Base-by-base conservation (phyloP, 371 early-diverging fungal species). In the Apophysomyces variabilis region DNA sequence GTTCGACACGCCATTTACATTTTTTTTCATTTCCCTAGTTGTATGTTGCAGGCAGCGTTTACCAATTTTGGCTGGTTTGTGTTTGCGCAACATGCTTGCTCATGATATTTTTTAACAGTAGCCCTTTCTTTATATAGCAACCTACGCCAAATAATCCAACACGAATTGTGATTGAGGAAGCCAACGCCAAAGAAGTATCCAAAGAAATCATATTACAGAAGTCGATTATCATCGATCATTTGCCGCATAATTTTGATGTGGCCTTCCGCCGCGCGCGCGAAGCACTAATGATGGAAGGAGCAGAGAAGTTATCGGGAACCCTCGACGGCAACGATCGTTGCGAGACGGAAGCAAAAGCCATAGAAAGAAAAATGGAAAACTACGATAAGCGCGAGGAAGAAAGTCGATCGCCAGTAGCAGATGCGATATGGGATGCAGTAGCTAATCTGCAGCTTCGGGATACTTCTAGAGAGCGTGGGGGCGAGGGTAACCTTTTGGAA, bases 1-100 rank as follows among this genome's bases (percentile, higher is more conserved):
- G 8, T 59, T 21, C 26, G 54, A 8, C 13, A 12, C 1, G 9
- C 32, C 9, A 54, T 54, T 54, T 26, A 26, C 32, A 3, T n/a
- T n/a, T 50, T 61, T 5, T 35, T 35, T 0, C 46, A 38, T 41
- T 36, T 47, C 4, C 21, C 11, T 65, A 78, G 79, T 57, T 78
- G 14, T 78, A 78, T 60, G 74, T 78, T 4, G 79, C 79, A 58
- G 79, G 79, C 32, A 75, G 57, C 14, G 72, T 78, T 2, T 78
- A 75, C 63, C 79, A 78, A 59, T 78, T 78, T 56, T 78, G 79
- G 79, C 60, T 78, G 57, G 75, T 70, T 61, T 64, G 46, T 45
- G 41, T 3, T 16, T 14, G 1, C 11, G 47, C 4, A 47, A 47
- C 1, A 11, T 14, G 16, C 32, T n/a, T 1, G 9, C 8, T 7